Evolutionary conservation across 2,329 filamentous ascomycete species (phyloP), one percentile per base, ranked within the genome.

Genomic region (Xylaria hypoxylon): DNA sequence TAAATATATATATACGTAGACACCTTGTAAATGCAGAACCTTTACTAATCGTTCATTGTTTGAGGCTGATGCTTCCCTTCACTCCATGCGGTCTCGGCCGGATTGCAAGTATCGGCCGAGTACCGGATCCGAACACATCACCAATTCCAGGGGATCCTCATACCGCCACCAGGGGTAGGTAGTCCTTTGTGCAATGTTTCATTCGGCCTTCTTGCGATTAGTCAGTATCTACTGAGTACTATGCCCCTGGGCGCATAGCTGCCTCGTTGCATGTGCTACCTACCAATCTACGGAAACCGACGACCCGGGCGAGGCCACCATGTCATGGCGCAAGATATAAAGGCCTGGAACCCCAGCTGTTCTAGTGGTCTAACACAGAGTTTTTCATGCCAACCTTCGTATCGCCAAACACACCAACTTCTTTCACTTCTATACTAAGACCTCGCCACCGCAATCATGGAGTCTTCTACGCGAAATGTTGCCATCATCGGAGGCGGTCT

Each of bases 401-500:
- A 56, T 28, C 22, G 10, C 22, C 10, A 5, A 44, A 28, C 52
- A n/a, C 38, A 15, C 15, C 52, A 42, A 44, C 35, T 8, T 31
- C 28, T 31, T 31, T 8, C 28, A 31, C 5, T 56, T 42, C 19
- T 42, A 42, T 42, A 28, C 38, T 13, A 56, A 56, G 26, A 10
- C 22, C 24, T 26, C 52, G 17, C 6, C n/a, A 40, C 19, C 10
- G 5, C 17, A 19, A 56, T 42, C 42, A 61, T 61, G 59, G 24
- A 53, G 24, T 45, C 28, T 19, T 62, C 59, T 19, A 56, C 50
- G 24, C 51, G 42, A 19, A 51, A 51, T 13, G 60, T 63, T 51
- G 60, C 60, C 3, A 63, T 63, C 24, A 63, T 63, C 33, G 60
- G 60, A 24, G 60, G 60, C n/a, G 60, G 60, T 26, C 52, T 63